Conservation (phyloP, 768 basidiomycete species). For the Termitomyces bulborhizus region DNA sequence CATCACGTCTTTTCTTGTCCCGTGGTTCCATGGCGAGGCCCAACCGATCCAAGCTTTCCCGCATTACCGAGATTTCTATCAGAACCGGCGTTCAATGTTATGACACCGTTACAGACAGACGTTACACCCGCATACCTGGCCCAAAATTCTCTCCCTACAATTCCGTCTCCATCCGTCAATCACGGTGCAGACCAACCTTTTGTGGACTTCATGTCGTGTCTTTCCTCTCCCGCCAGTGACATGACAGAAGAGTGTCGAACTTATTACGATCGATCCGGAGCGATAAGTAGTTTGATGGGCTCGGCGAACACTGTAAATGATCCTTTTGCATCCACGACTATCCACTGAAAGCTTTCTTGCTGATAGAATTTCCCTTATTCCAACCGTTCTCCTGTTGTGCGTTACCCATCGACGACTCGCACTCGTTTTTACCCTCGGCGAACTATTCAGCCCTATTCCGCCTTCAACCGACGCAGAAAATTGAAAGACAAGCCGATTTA, state of each 20-base stretch:
- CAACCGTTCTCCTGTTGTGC: neutral
- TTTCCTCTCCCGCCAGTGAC: neutral
- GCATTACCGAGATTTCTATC: neutral
- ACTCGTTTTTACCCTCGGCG: conserved; percentile 1
- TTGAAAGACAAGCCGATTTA: conserved; percentile 11
- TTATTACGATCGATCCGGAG: neutral
- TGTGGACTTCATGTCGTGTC: conserved; percentile 6
- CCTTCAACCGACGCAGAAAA: conserved; percentile 4
- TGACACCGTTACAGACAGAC: neutral
- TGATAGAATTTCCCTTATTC: neutral
- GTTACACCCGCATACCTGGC: neutral
- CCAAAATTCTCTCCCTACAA: neutral
- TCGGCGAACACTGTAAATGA: neutral
- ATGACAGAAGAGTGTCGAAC: neutral
- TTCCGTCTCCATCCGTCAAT: neutral
- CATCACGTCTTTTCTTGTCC: conserved; percentile 6
- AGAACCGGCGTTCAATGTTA: neutral
- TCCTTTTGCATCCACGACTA: neutral
- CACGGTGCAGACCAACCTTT: conserved; percentile 6
- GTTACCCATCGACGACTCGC: neutral
- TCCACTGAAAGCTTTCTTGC: neutral
- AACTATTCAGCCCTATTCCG: neutral
- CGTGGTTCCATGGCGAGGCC: neutral
- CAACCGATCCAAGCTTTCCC: neutral
- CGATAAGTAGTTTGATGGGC: neutral